Percentiles rank a stretch among this genome's conserved stretches.
phyloP scores from a whole-genome alignment of 2,329 filamentous ascomycete species.

The Aspergillus unguis region DNA sequence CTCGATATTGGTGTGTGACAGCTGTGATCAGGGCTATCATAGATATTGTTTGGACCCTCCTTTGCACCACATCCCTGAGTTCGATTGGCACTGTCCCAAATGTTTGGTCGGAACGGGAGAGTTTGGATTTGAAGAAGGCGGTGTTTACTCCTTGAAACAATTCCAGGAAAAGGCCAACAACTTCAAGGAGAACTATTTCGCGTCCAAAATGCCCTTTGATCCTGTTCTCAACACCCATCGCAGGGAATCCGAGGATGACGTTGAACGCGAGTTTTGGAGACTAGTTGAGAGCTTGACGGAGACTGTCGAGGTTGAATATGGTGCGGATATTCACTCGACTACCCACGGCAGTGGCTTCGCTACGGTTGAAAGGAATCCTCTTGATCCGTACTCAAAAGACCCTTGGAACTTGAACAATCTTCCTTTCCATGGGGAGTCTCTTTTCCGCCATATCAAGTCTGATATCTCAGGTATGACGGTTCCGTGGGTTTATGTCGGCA shows the following conservation, averaged over 20 bases:
- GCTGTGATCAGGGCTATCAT: slow-evolving; percentile 86
- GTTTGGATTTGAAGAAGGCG: slow-evolving; percentile 95
- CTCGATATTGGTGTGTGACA: slow-evolving; percentile 78
- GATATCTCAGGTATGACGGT: slow-evolving; percentile 99
- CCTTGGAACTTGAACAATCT: slow-evolving; percentile 95
- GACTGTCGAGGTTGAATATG: slow-evolving; percentile 96
- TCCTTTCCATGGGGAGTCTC: slow-evolving; percentile 82
- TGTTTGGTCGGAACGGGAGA: slow-evolving; percentile 95
- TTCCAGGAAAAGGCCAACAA: slow-evolving; percentile 95
- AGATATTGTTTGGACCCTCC: slow-evolving; percentile 85
- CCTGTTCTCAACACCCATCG: slow-evolving; percentile 75
- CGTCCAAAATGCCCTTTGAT: slow-evolving; percentile 84
- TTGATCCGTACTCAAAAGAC: slow-evolving; percentile 80
- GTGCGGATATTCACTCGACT: slow-evolving; percentile 95
- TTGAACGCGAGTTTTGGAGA: slow-evolving; percentile 95
- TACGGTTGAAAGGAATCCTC: slow-evolving; percentile 85
- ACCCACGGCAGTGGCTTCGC: slow-evolving; percentile 97
- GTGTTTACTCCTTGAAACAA: slow-evolving; percentile 88
- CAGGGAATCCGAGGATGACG: slow-evolving; percentile 87
- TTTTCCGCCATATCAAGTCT: slow-evolving; percentile 96
- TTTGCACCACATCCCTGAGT: slow-evolving; percentile 69
- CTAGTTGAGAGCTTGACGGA: slow-evolving; percentile 91
- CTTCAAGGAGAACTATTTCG: slow-evolving; percentile 93
- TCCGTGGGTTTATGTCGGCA: slow-evolving; percentile 97
- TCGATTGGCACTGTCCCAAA: slow-evolving; percentile 93